A percentile compares a stretch with the other conserved stretches of the same genome.
Conservation (phyloP, 108 stramenopile species). For the Discostella pseudostelligera region DNA sequence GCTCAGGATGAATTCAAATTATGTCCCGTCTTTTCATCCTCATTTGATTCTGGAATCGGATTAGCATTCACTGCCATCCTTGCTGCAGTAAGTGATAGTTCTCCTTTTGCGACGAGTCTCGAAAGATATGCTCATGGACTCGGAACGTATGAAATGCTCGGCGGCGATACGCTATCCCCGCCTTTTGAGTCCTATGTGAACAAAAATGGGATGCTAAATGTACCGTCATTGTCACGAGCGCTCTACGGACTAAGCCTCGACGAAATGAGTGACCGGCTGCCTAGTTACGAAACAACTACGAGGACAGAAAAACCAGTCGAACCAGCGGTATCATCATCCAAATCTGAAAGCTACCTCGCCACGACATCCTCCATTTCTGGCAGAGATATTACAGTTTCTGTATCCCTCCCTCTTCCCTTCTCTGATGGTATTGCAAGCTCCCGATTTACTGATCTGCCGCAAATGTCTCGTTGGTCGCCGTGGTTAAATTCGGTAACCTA, state of each 20-base stretch:
- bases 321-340: conserved; percentile 21
- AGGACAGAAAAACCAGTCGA: conserved; percentile 5
- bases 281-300: conserved; percentile 12
- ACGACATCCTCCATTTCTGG: conserved; percentile 59
- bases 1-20: conserved; percentile 65
- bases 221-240: conserved; percentile 70
- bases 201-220: conserved; percentile 62
- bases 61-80: conserved; percentile 67
- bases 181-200: conserved; percentile 82
- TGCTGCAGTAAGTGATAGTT: conserved; percentile 59
- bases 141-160: conserved; percentile 71
- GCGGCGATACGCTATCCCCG: conserved; percentile 72
- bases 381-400: conserved; percentile 67
- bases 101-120: conserved; percentile 19
- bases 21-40: conserved; percentile 71
- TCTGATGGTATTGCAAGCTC: conserved; percentile 74
- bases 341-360: conserved; percentile 28
- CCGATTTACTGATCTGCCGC: conserved; percentile 82
- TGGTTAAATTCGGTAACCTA: conserved; percentile 86
- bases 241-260: conserved; percentile 74
- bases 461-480: conserved; percentile 84
- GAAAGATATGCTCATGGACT: conserved; percentile 67
- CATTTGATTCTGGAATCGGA: conserved; percentile 82
- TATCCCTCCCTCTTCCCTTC: conserved; percentile 79
- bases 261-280: conserved; percentile 58